A percentile compares a stretch with the other conserved stretches of the same genome.
These are phyloP conservation scores for Cicer yamashitae DNA, from an alignment of 306 rosid genomes.

Conservation along the genomic window DNA sequence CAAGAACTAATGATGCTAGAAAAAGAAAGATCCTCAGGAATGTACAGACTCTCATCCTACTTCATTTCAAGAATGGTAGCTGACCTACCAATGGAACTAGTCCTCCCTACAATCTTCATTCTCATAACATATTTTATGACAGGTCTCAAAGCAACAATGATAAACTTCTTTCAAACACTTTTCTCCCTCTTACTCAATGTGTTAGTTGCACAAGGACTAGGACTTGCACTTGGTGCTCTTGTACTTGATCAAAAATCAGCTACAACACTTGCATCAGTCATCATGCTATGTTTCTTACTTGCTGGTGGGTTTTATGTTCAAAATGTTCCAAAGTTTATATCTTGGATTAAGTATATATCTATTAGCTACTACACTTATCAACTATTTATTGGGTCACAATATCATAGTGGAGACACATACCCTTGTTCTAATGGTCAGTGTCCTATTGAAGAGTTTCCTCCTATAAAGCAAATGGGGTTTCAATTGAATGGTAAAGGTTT, in stretches of 20 bases:
- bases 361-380: constrained; percentile 53
- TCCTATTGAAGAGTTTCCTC: constrained; percentile 52
- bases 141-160: constrained; percentile 45
- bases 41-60: constrained; percentile 75
- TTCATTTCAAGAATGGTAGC: constrained; percentile 58
- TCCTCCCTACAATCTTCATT: constrained; percentile 60
- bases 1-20: constrained; percentile 62
- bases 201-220: constrained; percentile 70
- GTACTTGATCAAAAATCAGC: constrained; percentile 65
- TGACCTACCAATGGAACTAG: constrained; percentile 76
- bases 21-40: constrained; percentile 77
- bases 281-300: constrained; percentile 62
- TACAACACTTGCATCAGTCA: constrained; percentile 63
- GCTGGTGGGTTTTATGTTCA: constrained; percentile 72
- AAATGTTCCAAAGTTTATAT: constrained; percentile 61
- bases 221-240: constrained; percentile 72
- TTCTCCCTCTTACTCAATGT: constrained; percentile 53
- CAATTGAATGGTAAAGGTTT: constrained; percentile 42
- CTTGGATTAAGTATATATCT: constrained; percentile 70
- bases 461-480: constrained; percentile 59
- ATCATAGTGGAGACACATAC: constrained; percentile 49
- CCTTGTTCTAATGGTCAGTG: constrained; percentile 53
- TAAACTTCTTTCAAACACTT: constrained; percentile 49
- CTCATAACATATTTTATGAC: constrained; percentile 68
- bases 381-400: constrained; percentile 69